A percentile compares a stretch with the other conserved stretches of the same genome.
These are phyloP conservation scores for Lentinus tigrinus DNA, from an alignment of 768 basidiomycete genomes.

Conservation along the genomic window DNA sequence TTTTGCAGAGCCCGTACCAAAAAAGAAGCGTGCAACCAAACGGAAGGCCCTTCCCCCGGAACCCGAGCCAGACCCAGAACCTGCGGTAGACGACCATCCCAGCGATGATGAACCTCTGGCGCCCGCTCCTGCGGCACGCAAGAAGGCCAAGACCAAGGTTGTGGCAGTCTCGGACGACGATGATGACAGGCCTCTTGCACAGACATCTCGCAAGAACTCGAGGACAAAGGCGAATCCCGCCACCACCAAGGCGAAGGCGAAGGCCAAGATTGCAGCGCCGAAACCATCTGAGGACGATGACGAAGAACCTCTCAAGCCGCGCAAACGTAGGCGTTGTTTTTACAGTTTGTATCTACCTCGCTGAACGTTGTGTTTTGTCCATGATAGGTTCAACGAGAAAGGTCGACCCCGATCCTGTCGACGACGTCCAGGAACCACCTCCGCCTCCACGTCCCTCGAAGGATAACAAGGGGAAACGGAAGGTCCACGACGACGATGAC, in stretches of 20 bases:
- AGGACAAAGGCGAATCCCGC: background rate
- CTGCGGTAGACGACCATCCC: background rate
- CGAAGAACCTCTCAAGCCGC: background rate
- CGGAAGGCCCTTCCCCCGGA: constrained; percentile 1
- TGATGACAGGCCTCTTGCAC: background rate
- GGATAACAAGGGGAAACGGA: no score
- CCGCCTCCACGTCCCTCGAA: no score
- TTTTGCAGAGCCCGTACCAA: background rate
- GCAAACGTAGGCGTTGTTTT: background rate
- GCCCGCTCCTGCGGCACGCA: background rate
- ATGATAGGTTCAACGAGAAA: background rate
- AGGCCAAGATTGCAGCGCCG: background rate
- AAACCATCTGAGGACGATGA: background rate
- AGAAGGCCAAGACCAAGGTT: background rate
- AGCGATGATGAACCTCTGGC: constrained; percentile 9
- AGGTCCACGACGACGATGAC: no score
- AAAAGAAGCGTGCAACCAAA: background rate
- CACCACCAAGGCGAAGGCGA: background rate
- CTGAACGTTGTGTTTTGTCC: background rate
- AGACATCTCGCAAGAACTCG: background rate
- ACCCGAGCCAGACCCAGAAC: background rate
- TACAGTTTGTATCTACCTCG: background rate
- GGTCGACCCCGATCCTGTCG: background rate
- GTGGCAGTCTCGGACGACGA: background rate
- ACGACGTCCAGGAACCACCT: no score